phyloP scores from a whole-genome alignment of 1,284 basidiomycete genomes.

The Sporisorium graminicola region DNA sequence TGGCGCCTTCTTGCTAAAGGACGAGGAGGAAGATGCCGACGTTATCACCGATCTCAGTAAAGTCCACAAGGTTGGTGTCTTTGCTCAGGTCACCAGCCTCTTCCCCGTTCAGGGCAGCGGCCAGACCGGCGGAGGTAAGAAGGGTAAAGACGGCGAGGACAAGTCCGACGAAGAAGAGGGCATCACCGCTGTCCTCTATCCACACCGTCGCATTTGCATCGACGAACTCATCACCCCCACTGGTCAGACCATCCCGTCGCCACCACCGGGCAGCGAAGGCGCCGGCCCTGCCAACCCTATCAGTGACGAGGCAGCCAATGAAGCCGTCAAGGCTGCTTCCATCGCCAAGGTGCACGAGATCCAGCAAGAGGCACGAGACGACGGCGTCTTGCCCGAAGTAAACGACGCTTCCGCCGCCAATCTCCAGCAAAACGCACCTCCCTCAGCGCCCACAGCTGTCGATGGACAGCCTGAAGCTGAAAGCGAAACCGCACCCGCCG shows the following conservation, averaged over 20 bases:
- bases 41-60: constrained; percentile 88
- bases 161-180: constrained; percentile 82
- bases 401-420: constrained; percentile 44
- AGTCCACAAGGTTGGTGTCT: constrained; percentile 94
- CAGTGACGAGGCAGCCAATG: constrained; percentile 53
- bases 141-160: constrained; percentile 75
- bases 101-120: constrained; percentile 73
- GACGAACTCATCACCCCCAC: constrained; percentile 77
- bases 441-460: constrained; percentile 26
- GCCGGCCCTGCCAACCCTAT: constrained; percentile 51
- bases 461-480: constrained; percentile 10
- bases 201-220: constrained; percentile 90
- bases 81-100: constrained; percentile 96
- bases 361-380: constrained; percentile 52
- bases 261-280: constrained; percentile 50
- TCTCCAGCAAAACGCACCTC: constrained; percentile 30
- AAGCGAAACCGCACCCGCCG: constrained; percentile 9
- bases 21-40: constrained; percentile 92
- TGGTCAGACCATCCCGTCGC: constrained; percentile 49
- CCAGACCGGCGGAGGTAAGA: constrained; percentile 69
- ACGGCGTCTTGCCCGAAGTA: constrained; percentile 48
- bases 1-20: constrained; percentile 96
- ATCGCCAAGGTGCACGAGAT: constrained; percentile 54
- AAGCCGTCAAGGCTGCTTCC: constrained; percentile 42
- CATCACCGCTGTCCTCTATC: constrained; percentile 93